These are phyloP conservation scores for Yamadazyma friedrichii DNA, from an alignment of 1,139 yeast genomes.

Conservation along the genomic window DNA sequence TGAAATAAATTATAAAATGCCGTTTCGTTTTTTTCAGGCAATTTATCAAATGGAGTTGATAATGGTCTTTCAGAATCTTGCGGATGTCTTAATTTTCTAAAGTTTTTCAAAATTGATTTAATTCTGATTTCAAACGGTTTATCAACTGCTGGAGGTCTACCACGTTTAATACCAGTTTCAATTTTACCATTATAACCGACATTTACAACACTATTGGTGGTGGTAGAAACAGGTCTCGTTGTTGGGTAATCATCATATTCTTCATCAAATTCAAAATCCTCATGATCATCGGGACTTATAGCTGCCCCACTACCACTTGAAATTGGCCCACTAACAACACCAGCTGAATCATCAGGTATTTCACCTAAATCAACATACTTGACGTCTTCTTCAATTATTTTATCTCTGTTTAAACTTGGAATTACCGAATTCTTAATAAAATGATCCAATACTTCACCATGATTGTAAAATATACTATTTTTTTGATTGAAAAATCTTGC, in stretches of 20 bases:
- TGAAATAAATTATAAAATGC: constrained; percentile 64
- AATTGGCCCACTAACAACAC: not conserved
- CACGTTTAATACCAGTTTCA: constrained; percentile 74
- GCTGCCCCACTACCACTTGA: not conserved
- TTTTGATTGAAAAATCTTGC: constrained; percentile 81
- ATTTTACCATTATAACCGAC: constrained; percentile 5
- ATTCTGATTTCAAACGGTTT: constrained; percentile 91
- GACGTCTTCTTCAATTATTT: constrained; percentile 38
- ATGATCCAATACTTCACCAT: constrained; percentile 69
- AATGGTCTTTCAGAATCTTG: constrained; percentile 47
- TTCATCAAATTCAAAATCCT: constrained; percentile 37
- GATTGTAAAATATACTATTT: constrained; percentile 63
- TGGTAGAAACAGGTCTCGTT: constrained; percentile 2
- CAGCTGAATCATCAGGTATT: constrained; percentile 51
- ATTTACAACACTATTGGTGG: not conserved
- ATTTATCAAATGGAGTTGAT: constrained; percentile 68
- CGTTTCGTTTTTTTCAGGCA: constrained; percentile 73
- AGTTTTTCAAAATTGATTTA: constrained; percentile 76
- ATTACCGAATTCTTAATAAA: constrained; percentile 55
- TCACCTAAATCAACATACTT: constrained; percentile 74
- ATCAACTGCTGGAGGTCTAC: constrained; percentile 95
- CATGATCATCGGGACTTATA: constrained; percentile 30
- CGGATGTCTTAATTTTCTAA: constrained; percentile 69
- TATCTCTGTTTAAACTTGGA: constrained; percentile 50
- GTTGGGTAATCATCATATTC: constrained; percentile 22